Conservation (phyloP, 305 asterid genomes). For the Striga hermonthica region DNA sequence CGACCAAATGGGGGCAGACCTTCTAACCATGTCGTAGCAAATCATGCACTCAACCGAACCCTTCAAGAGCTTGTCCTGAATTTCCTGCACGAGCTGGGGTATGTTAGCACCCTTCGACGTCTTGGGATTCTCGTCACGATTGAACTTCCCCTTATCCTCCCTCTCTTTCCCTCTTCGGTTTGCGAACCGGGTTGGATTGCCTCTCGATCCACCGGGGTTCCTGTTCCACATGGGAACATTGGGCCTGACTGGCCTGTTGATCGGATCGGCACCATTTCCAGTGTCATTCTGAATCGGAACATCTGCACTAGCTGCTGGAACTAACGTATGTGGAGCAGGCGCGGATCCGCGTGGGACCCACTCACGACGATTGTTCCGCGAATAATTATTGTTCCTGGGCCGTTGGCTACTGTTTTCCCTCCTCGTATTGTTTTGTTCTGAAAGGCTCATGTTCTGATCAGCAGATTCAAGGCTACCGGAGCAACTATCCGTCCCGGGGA, state of each 20-base stretch:
- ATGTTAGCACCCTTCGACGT: constrained; percentile 44
- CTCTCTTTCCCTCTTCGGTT: constrained; percentile 50
- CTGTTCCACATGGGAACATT: constrained; percentile 21
- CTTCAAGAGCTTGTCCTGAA: constrained; percentile 78
- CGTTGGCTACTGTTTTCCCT: constrained; percentile 51
- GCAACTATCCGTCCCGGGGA: constrained; percentile 33
- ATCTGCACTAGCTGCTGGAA: constrained; percentile 38
- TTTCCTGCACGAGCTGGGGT: constrained; percentile 92
- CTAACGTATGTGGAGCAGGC: constrained; percentile 26
- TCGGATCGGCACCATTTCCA: constrained; percentile 39
- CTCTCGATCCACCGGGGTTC: constrained; percentile 42
- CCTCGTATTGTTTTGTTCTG: constrained; percentile 46
- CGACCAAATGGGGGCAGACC: constrained; percentile 88
- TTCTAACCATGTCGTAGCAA: constrained; percentile 90
- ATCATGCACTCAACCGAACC: constrained; percentile 94
- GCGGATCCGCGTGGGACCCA: constrained; percentile 74
- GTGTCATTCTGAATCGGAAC: constrained; percentile 32
- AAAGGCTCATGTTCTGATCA: constrained; percentile 74
- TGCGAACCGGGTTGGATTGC: constrained; percentile 35
- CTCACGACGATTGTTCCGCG: constrained; percentile 53
- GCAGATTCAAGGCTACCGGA: constrained; percentile 32
- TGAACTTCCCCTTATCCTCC: constrained; percentile 47
- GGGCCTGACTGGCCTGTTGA: constrained; percentile 36
- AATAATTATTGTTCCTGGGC: constrained; percentile 51
- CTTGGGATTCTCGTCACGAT: constrained; percentile 27